phyloP scores from a whole-genome alignment of 305 asterid genomes.

The Fraxinus sp. region DNA sequence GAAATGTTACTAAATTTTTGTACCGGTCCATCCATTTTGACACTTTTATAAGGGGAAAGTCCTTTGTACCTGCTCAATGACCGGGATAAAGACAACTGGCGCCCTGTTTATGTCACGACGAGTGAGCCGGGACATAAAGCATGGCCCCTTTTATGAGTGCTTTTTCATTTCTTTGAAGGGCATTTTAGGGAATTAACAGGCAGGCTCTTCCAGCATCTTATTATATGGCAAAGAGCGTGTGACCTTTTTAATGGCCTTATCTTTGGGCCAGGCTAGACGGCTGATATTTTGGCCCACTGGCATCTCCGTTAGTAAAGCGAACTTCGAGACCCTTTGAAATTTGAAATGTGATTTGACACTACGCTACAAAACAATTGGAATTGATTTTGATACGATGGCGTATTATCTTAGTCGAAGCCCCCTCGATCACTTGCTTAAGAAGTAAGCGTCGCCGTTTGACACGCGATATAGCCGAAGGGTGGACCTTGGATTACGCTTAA shows the following conservation, averaged over 20 bases:
- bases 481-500: not conserved
- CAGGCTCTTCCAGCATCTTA: not conserved
- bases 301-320: not conserved
- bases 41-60: not conserved
- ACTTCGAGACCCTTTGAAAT: not conserved
- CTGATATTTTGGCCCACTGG: not conserved
- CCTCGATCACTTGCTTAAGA: not conserved
- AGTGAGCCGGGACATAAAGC: too few relatives aligned
- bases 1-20: too few relatives aligned
- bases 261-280: not conserved
- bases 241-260: not conserved
- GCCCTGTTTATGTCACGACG: too few relatives aligned
- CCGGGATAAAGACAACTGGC: too few relatives aligned
- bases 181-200: not conserved
- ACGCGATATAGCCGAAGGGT: constrained; percentile 17
- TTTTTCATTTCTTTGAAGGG: not conserved
- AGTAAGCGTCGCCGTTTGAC: constrained; percentile 19
- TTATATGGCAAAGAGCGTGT: not conserved
- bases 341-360: not conserved
- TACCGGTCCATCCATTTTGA: not conserved
- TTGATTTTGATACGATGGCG: not conserved
- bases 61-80: too few relatives aligned
- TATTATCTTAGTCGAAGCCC: not conserved
- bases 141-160: not conserved
- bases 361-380: not conserved